Base-by-base conservation (phyloP, 768 basidiomycete species). In the Amanita rimosa region DNA sequence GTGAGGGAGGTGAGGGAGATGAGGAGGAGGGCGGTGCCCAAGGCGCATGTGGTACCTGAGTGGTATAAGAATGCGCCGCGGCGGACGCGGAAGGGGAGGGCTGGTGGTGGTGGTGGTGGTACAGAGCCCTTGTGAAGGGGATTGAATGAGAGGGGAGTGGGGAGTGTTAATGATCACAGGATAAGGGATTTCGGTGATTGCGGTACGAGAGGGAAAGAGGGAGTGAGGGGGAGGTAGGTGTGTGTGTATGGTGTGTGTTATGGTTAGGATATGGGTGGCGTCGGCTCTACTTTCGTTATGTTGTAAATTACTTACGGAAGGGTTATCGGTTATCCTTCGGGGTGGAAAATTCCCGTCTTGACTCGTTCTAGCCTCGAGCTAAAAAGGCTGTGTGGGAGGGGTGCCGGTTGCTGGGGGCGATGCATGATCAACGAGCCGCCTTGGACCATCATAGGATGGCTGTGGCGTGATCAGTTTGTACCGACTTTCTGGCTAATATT, bases 11-110 rank as follows among this genome's bases (percentile, higher is more conserved):
- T 84, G 51, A 70, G 61, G 59, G 83, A 80, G 65, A 52, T 83
- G 57, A 66, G 85, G 60, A 75, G 70, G 67, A 72, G 68, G 54
- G 73, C 81, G 14, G 65, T 88, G 40, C 81, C 82, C 19, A 77
- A 70, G 62, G 85, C 85, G 40, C 72, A 86, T 59, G 76, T 76
- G 56, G 72, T 88, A 21, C 85, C 85, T 9, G 81, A 79, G 54
- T 88, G 85, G 85, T 88, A 88, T 57, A 78, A 74, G 54, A 73
- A 74, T 37, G 78, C 74, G 60, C 83, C 83, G 55, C 85, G 73
- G 73, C 76, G 68, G 60, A 64, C 63, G 61, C 61, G 64, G 52
- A 26, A 64, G 52, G 6, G 26, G 26, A 53, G 53, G 34, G 50
- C 43, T 50, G 46, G 41, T 31, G n/a, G n/a, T n/a, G n/a, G n/a